phyloP scores from a whole-genome alignment of 331 rosid species.

The Telfairia occidentalis region DNA sequence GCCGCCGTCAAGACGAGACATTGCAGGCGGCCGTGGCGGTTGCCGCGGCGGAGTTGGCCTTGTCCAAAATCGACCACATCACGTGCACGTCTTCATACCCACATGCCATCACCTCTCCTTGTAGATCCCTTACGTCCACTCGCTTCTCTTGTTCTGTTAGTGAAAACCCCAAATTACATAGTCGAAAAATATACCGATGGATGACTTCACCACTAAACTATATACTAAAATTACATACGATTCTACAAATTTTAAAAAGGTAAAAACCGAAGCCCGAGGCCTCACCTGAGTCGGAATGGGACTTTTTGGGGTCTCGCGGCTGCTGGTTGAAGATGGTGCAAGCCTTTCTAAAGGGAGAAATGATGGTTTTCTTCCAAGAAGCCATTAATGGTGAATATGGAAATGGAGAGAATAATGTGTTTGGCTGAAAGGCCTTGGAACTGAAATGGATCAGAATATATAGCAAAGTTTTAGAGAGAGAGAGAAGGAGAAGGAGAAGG shows the following conservation, averaged over 20 bases:
- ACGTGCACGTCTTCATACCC: conserved; percentile 92
- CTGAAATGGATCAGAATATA: neutral
- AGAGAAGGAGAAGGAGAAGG: conserved; percentile 17
- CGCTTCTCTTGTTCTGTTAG: conserved; percentile 54
- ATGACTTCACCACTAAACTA: too few species aligned
- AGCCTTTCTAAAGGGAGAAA: conserved; percentile 79
- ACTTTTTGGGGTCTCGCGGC: conserved; percentile 53
- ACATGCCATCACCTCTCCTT: conserved; percentile 95
- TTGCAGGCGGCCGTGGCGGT: conserved; percentile 26
- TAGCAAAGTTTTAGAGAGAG: neutral
- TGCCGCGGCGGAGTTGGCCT: conserved; percentile 28
- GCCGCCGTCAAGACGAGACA: conserved; percentile 22
- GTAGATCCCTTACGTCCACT: conserved; percentile 44
- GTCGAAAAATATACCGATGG: too few species aligned
- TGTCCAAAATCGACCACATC: conserved; percentile 96
- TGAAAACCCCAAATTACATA: neutral
- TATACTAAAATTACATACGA: too few species aligned
- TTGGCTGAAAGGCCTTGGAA: neutral
- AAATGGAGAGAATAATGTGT: neutral
- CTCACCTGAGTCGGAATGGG: conserved; percentile 32
- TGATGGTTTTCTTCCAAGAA: conserved; percentile 92
- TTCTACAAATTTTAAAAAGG: too few species aligned
- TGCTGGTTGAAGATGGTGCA: conserved; percentile 67
- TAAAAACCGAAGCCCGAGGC: neutral
- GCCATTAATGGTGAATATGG: conserved; percentile 26